phyloP scores from a whole-genome alignment of 148 eudicot genomes.

The Camellia sinensis region DNA sequence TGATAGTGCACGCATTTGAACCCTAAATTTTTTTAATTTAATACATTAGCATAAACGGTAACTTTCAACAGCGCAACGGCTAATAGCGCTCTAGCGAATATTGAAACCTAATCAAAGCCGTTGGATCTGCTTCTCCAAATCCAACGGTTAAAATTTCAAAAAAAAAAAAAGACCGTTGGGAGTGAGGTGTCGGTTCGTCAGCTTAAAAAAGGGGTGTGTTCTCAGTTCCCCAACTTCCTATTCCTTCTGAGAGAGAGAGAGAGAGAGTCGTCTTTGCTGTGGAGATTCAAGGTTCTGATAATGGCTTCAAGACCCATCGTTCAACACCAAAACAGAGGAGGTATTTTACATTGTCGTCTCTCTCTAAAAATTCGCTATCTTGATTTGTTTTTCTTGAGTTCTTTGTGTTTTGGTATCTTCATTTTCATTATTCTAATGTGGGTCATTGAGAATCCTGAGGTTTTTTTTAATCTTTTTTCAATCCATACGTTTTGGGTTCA shows the following conservation, averaged over 20 bases:
- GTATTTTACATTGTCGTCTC: not conserved
- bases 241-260: constrained; percentile 5
- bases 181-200: constrained; percentile 21
- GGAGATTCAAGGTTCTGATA: constrained; percentile 10
- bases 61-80: constrained; percentile 11
- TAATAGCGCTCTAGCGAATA: constrained; percentile 3
- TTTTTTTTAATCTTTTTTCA: not conserved
- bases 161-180: constrained; percentile 50
- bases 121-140: constrained; percentile 13
- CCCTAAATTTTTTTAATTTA: not conserved
- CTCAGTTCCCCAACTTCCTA: not conserved
- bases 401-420: not conserved
- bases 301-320: constrained; percentile 53
- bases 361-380: not conserved
- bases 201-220: constrained; percentile 31
- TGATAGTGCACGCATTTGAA: not conserved
- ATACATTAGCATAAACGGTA: not conserved
- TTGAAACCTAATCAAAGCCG: constrained; percentile 21
- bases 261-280: not conserved
- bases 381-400: not conserved
- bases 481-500: not conserved
- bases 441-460: not conserved
- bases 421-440: not conserved
- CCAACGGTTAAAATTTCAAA: constrained; percentile 38
- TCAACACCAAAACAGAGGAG: constrained; percentile 46